Percentiles rank a stretch among this genome's conserved stretches.
phyloP scores from a whole-genome alignment of 345 rosid genomes.

The Kernera saxatilis region DNA sequence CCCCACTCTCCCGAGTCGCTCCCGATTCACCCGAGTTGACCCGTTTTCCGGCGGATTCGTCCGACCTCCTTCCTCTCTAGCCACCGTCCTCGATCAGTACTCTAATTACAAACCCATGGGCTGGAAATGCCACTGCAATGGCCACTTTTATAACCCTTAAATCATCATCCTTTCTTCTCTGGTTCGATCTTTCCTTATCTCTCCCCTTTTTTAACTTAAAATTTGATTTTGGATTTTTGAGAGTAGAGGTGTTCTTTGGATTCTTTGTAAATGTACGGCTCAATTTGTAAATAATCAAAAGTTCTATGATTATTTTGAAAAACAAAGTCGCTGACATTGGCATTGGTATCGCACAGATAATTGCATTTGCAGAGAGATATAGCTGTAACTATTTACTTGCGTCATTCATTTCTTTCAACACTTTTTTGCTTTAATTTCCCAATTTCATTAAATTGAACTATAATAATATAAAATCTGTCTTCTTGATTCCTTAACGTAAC shows the following conservation, averaged over 20 bases:
- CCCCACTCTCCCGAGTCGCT: constrained; percentile 44
- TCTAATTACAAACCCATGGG: constrained; percentile 92
- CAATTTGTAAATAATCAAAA: constrained; percentile 28
- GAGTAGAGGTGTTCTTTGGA: constrained; percentile 18
- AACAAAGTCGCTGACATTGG: background rate
- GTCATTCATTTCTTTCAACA: constrained; percentile 27
- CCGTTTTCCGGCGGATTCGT: constrained; percentile 30
- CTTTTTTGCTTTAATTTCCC: background rate
- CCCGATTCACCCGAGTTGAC: constrained; percentile 26
- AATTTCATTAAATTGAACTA: background rate
- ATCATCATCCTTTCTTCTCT: background rate
- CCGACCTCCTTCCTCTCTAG: constrained; percentile 21
- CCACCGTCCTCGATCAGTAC: constrained; percentile 43
- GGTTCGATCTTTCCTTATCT: background rate
- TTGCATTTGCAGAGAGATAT: background rate
- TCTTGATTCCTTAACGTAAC: constrained; percentile 13
- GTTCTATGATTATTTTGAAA: constrained; percentile 13
- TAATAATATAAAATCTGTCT: background rate
- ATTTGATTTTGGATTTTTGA: background rate
- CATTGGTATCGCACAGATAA: background rate
- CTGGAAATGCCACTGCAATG: constrained; percentile 81
- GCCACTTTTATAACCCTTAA: constrained; percentile 71
- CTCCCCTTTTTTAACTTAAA: background rate
- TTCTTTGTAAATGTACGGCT: constrained; percentile 34
- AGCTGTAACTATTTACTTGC: constrained; percentile 18